Conservation (phyloP, 2,329 filamentous ascomycete genomes). For the Fusarium nisikadoi region DNA sequence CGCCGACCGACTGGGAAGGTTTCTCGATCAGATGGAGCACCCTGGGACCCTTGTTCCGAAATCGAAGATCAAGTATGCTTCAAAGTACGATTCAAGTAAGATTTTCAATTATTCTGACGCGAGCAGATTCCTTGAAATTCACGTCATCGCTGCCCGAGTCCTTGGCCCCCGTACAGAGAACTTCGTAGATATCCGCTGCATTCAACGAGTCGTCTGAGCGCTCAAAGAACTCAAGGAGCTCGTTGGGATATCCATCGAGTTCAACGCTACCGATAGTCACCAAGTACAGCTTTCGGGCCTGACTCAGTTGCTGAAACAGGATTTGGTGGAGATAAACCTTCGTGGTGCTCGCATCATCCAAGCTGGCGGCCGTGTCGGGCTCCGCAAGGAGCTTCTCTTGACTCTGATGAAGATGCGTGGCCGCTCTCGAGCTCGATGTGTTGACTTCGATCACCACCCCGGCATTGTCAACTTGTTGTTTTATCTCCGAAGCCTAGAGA, state of each 20-base stretch:
- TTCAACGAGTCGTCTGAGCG: not conserved
- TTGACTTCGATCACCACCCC: not conserved
- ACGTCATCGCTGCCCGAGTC: not conserved
- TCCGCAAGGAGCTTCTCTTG: not conserved
- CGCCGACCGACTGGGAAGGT: not conserved
- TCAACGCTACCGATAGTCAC: fast-evolving
- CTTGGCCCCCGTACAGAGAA: not conserved
- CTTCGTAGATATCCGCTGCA: not conserved
- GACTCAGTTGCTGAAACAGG: not conserved
- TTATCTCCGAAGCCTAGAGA: not conserved
- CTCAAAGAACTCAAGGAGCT: not conserved
- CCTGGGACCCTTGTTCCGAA: fast-evolving
- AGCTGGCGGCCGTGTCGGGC: not conserved
- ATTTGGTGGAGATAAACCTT: not conserved
- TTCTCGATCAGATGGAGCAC: not conserved
- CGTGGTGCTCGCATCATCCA: not conserved
- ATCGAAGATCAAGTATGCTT: not conserved
- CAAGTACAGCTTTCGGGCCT: not conserved
- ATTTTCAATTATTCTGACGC: not conserved
- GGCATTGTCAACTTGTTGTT: not conserved
- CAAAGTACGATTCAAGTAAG: not conserved
- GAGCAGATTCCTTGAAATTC: not conserved
- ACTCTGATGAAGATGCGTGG: not conserved
- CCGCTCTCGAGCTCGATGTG: fast-evolving
- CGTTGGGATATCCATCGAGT: not conserved